Conservation (phyloP, 768 basidiomycete species). For the Leccinum truebloodii region DNA sequence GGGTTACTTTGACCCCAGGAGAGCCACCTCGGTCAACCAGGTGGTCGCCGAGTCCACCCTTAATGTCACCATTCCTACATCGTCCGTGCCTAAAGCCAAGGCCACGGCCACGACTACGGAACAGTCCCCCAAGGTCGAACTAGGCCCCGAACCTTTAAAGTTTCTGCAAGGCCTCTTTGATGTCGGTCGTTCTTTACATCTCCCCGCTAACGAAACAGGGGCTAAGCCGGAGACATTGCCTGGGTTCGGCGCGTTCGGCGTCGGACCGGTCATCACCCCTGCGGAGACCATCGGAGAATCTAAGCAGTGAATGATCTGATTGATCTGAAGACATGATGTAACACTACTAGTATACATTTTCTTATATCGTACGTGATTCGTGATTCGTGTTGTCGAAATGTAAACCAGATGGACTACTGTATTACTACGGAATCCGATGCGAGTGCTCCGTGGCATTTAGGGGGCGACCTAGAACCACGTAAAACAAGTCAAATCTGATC, state of each 20-base stretch:
- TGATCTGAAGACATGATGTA: background rate
- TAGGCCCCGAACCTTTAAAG: constrained; percentile 18
- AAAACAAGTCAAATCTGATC: constrained; percentile 10
- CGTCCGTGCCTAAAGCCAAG: constrained; percentile 18
- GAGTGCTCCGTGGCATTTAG: background rate
- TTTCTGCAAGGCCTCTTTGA: constrained; percentile 14
- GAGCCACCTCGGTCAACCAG: constrained; percentile 35
- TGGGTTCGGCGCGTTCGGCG: constrained; percentile 30
- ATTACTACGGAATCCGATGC: background rate
- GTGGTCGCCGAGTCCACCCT: constrained; percentile 29
- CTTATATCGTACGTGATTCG: constrained; percentile 1
- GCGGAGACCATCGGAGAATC: constrained; percentile 30
- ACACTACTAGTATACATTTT: constrained; percentile 1
- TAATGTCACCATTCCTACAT: constrained; percentile 26
- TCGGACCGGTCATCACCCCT: constrained; percentile 25
- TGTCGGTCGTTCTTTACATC: background rate
- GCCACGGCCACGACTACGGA: constrained; percentile 2
- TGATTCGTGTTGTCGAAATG: constrained; percentile 1
- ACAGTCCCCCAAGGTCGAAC: constrained; percentile 19
- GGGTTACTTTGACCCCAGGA: constrained; percentile 38
- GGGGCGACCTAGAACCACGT: background rate
- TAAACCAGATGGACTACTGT: background rate
- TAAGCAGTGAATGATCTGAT: constrained; percentile 11
- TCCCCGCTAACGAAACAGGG: constrained; percentile 25
- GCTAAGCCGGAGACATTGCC: constrained; percentile 25